Conservation (phyloP, 148 eudicot species). For the Oxyria digyna region DNA sequence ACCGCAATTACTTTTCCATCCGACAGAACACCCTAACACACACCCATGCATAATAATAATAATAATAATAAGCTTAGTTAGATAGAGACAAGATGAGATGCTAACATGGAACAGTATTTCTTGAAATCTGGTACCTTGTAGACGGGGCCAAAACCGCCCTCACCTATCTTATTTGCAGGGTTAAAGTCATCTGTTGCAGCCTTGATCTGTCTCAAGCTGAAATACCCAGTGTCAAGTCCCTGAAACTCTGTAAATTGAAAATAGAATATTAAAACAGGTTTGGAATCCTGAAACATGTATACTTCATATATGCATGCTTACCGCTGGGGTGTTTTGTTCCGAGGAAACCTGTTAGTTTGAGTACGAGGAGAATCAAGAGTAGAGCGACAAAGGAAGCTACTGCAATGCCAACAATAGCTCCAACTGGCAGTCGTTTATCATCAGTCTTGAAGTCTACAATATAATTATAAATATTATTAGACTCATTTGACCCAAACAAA, state of each 20-base stretch:
- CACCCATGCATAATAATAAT: too few species aligned
- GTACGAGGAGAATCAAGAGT: conserved; percentile 10
- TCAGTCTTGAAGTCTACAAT: conserved; percentile 37
- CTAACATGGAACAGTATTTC: too few species aligned
- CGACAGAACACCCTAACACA: conserved; percentile 61
- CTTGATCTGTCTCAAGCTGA: conserved; percentile 66
- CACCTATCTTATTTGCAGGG: conserved; percentile 54
- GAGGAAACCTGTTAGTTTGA: conserved; percentile 29
- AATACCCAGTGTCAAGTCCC: conserved; percentile 53
- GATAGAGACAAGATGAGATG: background rate
- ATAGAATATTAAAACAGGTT: background rate
- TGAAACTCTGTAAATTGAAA: conserved; percentile 37
- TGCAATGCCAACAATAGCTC: conserved; percentile 51
- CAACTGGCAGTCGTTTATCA: conserved; percentile 36
- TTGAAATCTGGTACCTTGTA: too few species aligned
- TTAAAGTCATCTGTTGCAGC: conserved; percentile 60
- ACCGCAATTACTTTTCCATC: conserved; percentile 77
- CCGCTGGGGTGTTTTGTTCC: conserved; percentile 42
- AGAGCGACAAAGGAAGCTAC: conserved; percentile 24
- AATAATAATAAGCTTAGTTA: background rate
- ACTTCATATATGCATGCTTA: background rate
- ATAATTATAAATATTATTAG: background rate
- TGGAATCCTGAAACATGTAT: background rate
- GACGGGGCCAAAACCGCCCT: conserved; percentile 94
- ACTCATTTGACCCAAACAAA: background rate